These are phyloP conservation scores for Lophium mytilinum DNA, from an alignment of 495 filamentous ascomycete species.

Conservation along the genomic window DNA sequence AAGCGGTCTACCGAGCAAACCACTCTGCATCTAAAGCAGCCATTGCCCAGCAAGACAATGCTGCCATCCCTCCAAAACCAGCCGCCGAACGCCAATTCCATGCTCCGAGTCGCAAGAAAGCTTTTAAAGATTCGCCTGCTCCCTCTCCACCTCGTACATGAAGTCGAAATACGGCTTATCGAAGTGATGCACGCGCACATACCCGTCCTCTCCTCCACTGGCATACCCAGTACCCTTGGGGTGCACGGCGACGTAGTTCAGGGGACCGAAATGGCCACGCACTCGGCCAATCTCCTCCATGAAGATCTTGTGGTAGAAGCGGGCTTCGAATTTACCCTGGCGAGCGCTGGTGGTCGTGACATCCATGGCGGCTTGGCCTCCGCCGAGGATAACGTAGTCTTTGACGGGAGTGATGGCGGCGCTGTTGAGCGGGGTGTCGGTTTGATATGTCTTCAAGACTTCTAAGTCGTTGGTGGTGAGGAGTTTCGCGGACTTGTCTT, in stretches of 20 bases:
- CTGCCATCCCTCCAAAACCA: background rate
- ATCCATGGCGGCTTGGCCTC: slow-evolving; percentile 97
- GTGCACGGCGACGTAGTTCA: slow-evolving; percentile 84
- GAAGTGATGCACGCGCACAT: slow-evolving; percentile 97
- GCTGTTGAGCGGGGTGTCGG: slow-evolving; percentile 96
- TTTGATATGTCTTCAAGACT: slow-evolving; percentile 80
- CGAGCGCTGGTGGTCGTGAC: slow-evolving; percentile 91
- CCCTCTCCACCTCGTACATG: slow-evolving; percentile 92
- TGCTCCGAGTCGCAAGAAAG: background rate
- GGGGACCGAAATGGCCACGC: slow-evolving; percentile 89
- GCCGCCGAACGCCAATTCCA: background rate
- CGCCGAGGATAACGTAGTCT: slow-evolving; percentile 93
- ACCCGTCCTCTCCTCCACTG: slow-evolving; percentile 94
- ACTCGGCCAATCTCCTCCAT: slow-evolving; percentile 97
- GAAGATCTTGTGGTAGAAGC: slow-evolving; percentile 99
- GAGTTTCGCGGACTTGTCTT: slow-evolving; percentile 95
- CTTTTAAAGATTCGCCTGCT: slow-evolving; percentile 25
- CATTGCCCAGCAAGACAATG: background rate
- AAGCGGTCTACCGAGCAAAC: no score
- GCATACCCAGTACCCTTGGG: slow-evolving; percentile 85
- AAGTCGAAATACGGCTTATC: slow-evolving; percentile 98
- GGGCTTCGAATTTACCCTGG: slow-evolving; percentile 97
- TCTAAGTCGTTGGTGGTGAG: slow-evolving; percentile 75
- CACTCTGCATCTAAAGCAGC: no score
- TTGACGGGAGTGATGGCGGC: slow-evolving; percentile 89